Conservation (phyloP, 1,284 basidiomycete species). For the Ustilago bromivora region DNA sequence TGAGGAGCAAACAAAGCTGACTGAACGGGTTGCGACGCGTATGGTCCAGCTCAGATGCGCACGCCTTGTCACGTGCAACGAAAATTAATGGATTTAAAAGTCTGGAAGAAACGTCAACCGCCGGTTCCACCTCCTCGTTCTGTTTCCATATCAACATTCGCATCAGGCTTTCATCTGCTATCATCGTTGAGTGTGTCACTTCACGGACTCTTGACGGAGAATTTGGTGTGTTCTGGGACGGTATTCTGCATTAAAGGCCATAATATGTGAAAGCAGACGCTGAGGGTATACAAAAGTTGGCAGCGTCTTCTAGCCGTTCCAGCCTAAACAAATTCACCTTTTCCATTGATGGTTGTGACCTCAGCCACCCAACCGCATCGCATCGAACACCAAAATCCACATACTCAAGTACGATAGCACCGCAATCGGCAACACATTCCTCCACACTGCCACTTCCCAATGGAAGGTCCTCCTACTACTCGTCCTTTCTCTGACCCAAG, state of each 20-base stretch:
- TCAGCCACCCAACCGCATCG: conserved; percentile 32
- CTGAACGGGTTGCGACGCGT: no score
- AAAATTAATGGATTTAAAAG: no score
- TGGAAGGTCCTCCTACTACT: conserved; percentile 63
- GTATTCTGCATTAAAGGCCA: neutral
- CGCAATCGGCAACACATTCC: conserved; percentile 65
- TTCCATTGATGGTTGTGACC: neutral
- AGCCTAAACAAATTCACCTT: no score
- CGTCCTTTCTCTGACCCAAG: conserved; percentile 28
- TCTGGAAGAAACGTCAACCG: neutral
- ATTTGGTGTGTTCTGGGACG: no score
- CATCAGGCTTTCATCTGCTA: neutral
- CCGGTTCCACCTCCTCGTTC: neutral
- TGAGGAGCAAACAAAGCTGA: no score
- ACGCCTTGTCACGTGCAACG: no score
- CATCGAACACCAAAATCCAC: conserved; percentile 58
- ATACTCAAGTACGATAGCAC: conserved; percentile 63
- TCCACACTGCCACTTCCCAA: conserved; percentile 67
- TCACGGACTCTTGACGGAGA: no score
- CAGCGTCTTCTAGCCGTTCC: neutral
- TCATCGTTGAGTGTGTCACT: no score
- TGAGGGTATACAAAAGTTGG: conserved; percentile 12
- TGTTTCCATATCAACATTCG: no score
- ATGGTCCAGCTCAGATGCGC: no score
- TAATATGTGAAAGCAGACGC: neutral